phyloP scores from a whole-genome alignment of 2,329 filamentous ascomycete genomes.

The Clarireedia homoeocarpa region DNA sequence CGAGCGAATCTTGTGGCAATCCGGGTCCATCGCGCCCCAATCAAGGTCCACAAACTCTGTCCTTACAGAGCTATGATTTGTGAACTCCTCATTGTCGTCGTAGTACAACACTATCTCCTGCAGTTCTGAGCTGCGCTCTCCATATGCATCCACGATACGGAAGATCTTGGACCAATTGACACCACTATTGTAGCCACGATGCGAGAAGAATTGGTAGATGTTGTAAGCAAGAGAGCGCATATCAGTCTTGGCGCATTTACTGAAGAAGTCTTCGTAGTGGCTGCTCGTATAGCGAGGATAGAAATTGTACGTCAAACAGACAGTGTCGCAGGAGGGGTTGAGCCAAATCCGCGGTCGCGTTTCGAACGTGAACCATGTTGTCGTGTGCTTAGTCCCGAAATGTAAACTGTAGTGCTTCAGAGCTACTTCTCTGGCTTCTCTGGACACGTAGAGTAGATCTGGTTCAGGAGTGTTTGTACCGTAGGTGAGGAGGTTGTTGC shows the following conservation, averaged over 20 bases:
- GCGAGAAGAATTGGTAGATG: background rate
- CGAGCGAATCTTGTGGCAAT: background rate
- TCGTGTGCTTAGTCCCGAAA: background rate
- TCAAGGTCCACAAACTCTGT: conserved; percentile 6
- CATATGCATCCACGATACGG: background rate
- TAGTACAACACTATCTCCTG: conserved; percentile 6
- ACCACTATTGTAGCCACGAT: background rate
- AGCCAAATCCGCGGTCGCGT: background rate
- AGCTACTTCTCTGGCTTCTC: background rate
- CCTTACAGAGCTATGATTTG: background rate
- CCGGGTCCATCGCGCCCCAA: conserved; percentile 5
- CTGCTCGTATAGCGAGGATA: background rate
- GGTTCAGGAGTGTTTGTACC: background rate
- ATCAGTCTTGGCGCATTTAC: background rate
- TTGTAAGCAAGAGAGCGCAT: conserved; percentile 3
- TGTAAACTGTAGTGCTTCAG: conserved; percentile 1
- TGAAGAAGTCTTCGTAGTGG: background rate
- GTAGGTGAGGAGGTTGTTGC: background rate
- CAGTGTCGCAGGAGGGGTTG: background rate
- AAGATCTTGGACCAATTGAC: conserved; percentile 2
- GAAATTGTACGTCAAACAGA: background rate
- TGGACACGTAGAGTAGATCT: background rate
- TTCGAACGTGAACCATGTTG: background rate
- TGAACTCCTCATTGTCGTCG: background rate
- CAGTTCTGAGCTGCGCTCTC: background rate